Evolutionary conservation across 331 rosid species (phyloP), one percentile per base, ranked within the genome.

Genomic region (Cydonia oblonga): DNA sequence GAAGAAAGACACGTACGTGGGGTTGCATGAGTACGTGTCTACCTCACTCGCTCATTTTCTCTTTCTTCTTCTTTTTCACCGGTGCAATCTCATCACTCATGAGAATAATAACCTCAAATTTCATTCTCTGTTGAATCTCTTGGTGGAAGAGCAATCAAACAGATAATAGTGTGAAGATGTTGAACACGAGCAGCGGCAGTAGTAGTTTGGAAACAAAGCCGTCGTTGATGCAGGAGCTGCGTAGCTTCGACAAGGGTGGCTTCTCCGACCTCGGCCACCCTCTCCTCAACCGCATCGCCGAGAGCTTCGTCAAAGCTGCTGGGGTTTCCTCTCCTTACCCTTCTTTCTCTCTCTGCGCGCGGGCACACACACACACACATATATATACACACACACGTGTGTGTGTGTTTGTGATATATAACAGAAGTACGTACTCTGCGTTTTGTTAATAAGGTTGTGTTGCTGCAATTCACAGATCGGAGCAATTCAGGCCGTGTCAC

Each of bases 401-500:
- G 12, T 10, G 12, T 52, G 22, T 9, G 57, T 56, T n/a, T 24
- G 61, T 56, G 7, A 8, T 22, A 24, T 23, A 24, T 57, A 24
- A 13, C 28, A 22, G 1, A 4, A 2, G 29, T 16, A 49, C 20
- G 54, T 49, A 14, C 46, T 11, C 14, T 16, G 6, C 23, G 13
- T 73, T 23, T 11, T 8, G 68, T 42, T 16, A 40, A 61, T 28
- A 52, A 63, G 69, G 49, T 40, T 79, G 7, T 2, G 22, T 4
- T 57, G 25, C 23, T 73, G 68, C 69, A 16, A 71, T 59, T 5
- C 42, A 13, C 80, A 93, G 97, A 93, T 93, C 5, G 98, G 98
- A 76, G 98, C 91, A 8, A n/a, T 89, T 65, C 95, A 91, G 85
- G 95, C 95, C 54, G 87, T 81, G 56, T 85, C 96, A 4, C 96